Conservation (phyloP, 805 yeast species). For the Candida stauntonica region DNA sequence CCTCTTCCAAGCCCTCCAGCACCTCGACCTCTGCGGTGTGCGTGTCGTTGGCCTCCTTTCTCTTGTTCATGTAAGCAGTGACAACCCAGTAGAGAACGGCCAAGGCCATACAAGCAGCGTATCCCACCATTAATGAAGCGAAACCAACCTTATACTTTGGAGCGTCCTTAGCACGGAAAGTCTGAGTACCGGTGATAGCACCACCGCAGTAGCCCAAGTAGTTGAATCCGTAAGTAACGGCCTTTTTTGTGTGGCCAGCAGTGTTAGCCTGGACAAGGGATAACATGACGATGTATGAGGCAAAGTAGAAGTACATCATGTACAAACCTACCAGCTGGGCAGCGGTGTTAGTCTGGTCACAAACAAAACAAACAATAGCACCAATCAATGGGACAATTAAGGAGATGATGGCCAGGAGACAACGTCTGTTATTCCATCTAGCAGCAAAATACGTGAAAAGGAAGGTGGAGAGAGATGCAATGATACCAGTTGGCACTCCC, state of each 20-base stretch:
- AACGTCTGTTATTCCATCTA: conserved; percentile 28
- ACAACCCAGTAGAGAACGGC: conserved; percentile 31
- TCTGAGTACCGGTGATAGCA: conserved; percentile 43
- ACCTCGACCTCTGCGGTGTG: conserved; percentile 7
- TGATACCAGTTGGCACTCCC: conserved; percentile 28
- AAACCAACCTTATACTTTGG: conserved; percentile 43
- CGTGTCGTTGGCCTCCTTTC: conserved; percentile 16
- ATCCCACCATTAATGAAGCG: conserved; percentile 39
- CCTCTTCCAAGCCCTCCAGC: conserved; percentile 29
- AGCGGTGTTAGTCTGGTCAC: conserved; percentile 21
- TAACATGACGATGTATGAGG: conserved; percentile 30
- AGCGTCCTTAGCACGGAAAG: conserved; percentile 39
- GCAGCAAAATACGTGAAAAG: conserved; percentile 32
- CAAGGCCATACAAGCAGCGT: conserved; percentile 36
- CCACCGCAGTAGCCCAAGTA: conserved; percentile 40
- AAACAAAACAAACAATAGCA: conserved; percentile 23
- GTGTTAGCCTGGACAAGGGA: conserved; percentile 38
- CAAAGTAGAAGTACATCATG: conserved; percentile 33
- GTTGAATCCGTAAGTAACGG: conserved; percentile 33
- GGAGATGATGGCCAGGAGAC: conserved; percentile 26
- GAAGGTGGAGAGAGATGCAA: conserved; percentile 31
- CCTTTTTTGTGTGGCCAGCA: conserved; percentile 43
- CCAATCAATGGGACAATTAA: conserved; percentile 29
- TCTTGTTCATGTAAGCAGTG: conserved; percentile 31
- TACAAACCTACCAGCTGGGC: conserved; percentile 28